A percentile compares a stretch with the other conserved stretches of the same genome.
phyloP scores from a whole-genome alignment of 2,329 filamentous ascomycete genomes.

The Phaeomoniella chlamydospora region DNA sequence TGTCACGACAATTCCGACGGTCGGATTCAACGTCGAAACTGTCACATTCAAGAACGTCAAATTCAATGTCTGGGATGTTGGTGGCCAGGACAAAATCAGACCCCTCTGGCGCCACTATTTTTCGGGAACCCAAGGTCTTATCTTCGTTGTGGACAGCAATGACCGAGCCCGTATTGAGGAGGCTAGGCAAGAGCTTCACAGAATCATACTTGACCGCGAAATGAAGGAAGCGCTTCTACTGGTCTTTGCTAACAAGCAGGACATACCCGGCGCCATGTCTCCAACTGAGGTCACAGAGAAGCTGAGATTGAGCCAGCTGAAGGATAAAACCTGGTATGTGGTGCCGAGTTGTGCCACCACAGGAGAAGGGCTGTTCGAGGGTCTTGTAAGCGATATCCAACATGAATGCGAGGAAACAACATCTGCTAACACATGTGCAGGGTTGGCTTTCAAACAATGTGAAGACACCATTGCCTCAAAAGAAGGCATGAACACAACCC shows the following conservation, averaged over 20 bases:
- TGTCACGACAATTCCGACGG: constrained; percentile 94
- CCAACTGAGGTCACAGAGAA: constrained; percentile 67
- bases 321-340: constrained; percentile 75
- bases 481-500: constrained; percentile 12
- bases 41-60: constrained; percentile 99
- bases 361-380: constrained; percentile 68
- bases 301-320: constrained; percentile 61
- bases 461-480: constrained; percentile 38
- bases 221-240: constrained; percentile 90
- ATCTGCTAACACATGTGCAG: constrained; percentile 21
- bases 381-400: constrained; percentile 51
- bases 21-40: constrained; percentile 98
- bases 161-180: constrained; percentile 86
- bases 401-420: background rate
- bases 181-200: constrained; percentile 82
- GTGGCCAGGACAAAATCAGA: constrained; percentile 96
- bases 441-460: constrained; percentile 75
- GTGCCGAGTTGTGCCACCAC: constrained; percentile 71
- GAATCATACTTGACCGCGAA: constrained; percentile 95
- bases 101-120: constrained; percentile 98
- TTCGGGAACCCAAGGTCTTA: constrained; percentile 85
- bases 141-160: constrained; percentile 96
- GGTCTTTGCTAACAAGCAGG: constrained; percentile 98
- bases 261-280: constrained; percentile 70
- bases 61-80: constrained; percentile 98